These are phyloP conservation scores for Pelagomonas calceolata DNA, from an alignment of 108 stramenopile species.

Conservation along the genomic window DNA sequence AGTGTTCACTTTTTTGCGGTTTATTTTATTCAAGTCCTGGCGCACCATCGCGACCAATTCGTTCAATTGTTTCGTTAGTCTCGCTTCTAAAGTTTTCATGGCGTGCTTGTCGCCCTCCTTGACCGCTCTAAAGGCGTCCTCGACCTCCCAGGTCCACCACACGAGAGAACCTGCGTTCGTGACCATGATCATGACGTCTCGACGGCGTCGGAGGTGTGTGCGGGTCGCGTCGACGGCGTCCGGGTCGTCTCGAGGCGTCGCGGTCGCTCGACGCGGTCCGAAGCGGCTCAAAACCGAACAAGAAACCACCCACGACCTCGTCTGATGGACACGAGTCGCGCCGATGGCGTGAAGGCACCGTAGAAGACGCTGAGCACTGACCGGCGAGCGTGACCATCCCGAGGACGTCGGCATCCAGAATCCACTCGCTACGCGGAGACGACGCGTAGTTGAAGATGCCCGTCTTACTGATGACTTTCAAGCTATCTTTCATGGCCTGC, in stretches of 20 bases:
- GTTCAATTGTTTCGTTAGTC: constrained; percentile 49
- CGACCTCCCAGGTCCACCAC: constrained; percentile 55
- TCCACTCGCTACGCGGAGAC: constrained; percentile 42
- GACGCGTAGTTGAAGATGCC: constrained; percentile 49
- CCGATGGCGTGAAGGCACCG: too few species aligned
- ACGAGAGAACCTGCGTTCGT: constrained; percentile 50
- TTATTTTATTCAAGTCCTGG: constrained; percentile 28
- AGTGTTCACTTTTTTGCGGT: constrained; percentile 57
- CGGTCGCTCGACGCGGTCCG: too few species aligned
- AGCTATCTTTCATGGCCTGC: constrained; percentile 35
- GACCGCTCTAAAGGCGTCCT: constrained; percentile 47
- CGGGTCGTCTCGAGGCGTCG: too few species aligned
- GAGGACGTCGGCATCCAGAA: constrained; percentile 27
- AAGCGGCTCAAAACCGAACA: too few species aligned
- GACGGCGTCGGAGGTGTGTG: too few species aligned
- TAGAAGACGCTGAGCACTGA: too few species aligned
- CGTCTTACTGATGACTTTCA: constrained; percentile 46
- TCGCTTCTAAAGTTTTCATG: constrained; percentile 50
- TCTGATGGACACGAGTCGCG: too few species aligned
- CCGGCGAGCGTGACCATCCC: constrained; percentile 57
- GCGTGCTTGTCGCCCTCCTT: constrained; percentile 53
- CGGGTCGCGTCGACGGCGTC: too few species aligned
- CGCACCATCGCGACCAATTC: constrained; percentile 52
- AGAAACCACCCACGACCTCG: too few species aligned
- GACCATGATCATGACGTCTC: too few species aligned